These are phyloP conservation scores for Rhizodiscina lignyota DNA, from an alignment of 495 filamentous ascomycete genomes.

Conservation along the genomic window DNA sequence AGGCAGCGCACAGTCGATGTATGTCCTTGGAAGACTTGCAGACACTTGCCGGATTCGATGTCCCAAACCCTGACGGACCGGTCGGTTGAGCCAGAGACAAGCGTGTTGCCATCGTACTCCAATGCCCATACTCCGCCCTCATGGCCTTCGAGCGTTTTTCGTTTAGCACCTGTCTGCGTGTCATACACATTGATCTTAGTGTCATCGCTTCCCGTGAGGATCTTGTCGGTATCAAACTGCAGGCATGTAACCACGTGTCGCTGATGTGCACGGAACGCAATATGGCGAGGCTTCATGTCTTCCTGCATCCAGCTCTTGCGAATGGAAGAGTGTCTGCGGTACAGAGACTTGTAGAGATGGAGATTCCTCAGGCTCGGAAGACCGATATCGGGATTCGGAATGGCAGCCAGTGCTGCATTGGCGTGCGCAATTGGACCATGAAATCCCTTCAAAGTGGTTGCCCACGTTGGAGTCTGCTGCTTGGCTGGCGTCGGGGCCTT, in stretches of 20 bases:
- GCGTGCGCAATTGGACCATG: slow-evolving; percentile 81
- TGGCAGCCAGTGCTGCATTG: slow-evolving; percentile 58
- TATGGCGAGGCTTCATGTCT: slow-evolving; percentile 73
- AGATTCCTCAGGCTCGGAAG: slow-evolving; percentile 60
- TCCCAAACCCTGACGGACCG: slow-evolving; percentile 95
- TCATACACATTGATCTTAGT: slow-evolving; percentile 98
- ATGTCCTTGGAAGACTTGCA: slow-evolving; percentile 91
- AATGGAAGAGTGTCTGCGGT: slow-evolving; percentile 79
- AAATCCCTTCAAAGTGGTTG: slow-evolving; percentile 22
- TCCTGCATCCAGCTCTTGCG: slow-evolving; percentile 79
- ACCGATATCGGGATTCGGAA: slow-evolving; percentile 68
- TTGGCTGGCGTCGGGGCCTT: slow-evolving; percentile 23
- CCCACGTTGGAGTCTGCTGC: slow-evolving; percentile 24
- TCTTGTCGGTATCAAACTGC: slow-evolving; percentile 95
- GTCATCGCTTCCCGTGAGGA: slow-evolving; percentile 93
- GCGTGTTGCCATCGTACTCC: slow-evolving; percentile 84
- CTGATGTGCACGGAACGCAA: slow-evolving; percentile 90
- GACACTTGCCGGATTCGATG: slow-evolving; percentile 78
- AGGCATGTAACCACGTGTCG: slow-evolving; percentile 95
- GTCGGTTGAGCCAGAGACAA: slow-evolving; percentile 95
- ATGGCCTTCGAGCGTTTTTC: slow-evolving; percentile 72
- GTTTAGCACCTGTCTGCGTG: slow-evolving; percentile 79
- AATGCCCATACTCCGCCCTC: slow-evolving; percentile 97
- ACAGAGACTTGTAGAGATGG: slow-evolving; percentile 92
- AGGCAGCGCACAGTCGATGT: slow-evolving; percentile 94